Evolutionary conservation across 2,329 filamentous ascomycete genomes (phyloP), one percentile per base, ranked within the genome.

Genomic region (Mycocentrospora acerina): DNA sequence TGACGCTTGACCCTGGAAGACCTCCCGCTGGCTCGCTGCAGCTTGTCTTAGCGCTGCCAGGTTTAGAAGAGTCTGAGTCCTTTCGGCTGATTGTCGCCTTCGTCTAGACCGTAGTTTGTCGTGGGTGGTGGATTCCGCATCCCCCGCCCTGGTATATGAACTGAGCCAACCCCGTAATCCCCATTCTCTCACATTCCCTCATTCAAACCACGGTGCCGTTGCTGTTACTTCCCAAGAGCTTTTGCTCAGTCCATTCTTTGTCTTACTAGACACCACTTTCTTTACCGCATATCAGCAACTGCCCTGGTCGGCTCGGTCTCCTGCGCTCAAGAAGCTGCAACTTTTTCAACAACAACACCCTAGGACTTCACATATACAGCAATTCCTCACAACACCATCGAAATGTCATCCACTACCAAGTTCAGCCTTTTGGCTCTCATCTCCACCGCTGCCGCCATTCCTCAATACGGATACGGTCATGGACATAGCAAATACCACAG

Each of bases 361-460:
- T 18, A 25, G 34, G 24, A 37, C 44, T 25, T 38, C 7, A 37
- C 38, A 47, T 36, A 42, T 51, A 31, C 37, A 34, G 38, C 44
- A 55, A 38, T 45, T 40, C 35, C 37, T 13, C 29, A 15, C 18
- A 37, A 41, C 45, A 55, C 59, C 17, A 45, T 57, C 60, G 56
- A 54, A 28, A 65, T 65, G 60, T 60, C 61, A 45, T 45, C 59
- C 46, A 55, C 55, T 40, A 61, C 62, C 46, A 63, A 68, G 50
- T 53, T 74, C 49, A 65, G 63, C 46, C 59, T 73, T 43, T 55
- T 74, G 66, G 68, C 70, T 34, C 60, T 75, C 43, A 62, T 65
- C 43, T 62, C 64, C 40, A 56, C 62, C 33, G 70, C 62, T 41
- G 58, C 69, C 14, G 69, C 70, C 35, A 49, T 64, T 37, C 63